A percentile compares a stretch with the other conserved stretches of the same genome.
Evolutionary conservation across 179 eudicot species (phyloP).

Genomic region (Patellifolia procumbens): DNA sequence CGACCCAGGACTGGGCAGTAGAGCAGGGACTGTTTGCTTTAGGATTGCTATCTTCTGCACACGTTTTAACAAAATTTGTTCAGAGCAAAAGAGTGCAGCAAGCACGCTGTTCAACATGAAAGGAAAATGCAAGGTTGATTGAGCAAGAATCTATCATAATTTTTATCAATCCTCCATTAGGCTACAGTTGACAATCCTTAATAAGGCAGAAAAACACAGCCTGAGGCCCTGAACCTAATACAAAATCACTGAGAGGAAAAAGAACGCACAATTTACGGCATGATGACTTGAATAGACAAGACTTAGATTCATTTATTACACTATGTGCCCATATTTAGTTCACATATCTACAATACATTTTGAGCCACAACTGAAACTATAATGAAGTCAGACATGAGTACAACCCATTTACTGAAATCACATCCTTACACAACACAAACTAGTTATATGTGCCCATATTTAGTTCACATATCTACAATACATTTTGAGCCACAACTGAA

Average conservation of each 20-base stretch:
- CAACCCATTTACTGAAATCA: neutral
- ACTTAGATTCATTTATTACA: neutral
- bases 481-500: neutral
- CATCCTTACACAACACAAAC: neutral
- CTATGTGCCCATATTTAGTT: neutral
- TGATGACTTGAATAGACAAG: neutral
- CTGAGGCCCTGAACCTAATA: neutral
- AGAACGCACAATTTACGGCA: neutral
- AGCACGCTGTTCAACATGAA: neutral
- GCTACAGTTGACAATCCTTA: neutral
- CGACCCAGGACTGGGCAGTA: slow-evolving; percentile 76
- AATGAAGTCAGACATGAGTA: neutral
- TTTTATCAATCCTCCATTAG: neutral
- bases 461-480: neutral
- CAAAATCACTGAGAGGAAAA: neutral
- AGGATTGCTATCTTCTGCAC: slow-evolving; percentile 46
- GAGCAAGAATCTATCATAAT: neutral
- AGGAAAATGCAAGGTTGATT: neutral
- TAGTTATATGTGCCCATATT: no score
- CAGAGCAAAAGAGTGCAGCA: slow-evolving; percentile 6
- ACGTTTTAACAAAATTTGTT: slow-evolving; percentile 7
- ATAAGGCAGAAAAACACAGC: neutral
- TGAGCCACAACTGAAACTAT: neutral
- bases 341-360: neutral
- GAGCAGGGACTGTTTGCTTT: slow-evolving; percentile 35